A percentile compares a stretch with the other conserved stretches of the same genome.
These are phyloP conservation scores for Exophiala spinifera DNA, from an alignment of 2,329 filamentous ascomycete species.

Conservation along the genomic window DNA sequence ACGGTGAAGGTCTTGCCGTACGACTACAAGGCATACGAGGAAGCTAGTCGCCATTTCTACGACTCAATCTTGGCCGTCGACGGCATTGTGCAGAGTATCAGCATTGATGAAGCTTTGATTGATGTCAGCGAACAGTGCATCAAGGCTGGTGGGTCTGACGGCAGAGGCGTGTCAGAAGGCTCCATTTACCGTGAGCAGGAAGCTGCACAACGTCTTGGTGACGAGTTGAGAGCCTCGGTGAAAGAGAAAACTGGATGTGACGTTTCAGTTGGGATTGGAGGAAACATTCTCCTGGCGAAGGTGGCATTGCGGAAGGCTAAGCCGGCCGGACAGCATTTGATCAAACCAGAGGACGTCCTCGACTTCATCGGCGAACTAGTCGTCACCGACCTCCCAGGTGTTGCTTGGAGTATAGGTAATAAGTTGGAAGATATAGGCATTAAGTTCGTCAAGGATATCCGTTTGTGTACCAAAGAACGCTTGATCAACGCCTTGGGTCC, in stretches of 20 bases:
- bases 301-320: constrained; percentile 88
- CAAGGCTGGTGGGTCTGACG: constrained; percentile 63
- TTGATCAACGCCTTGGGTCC: constrained; percentile 73
- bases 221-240: constrained; percentile 64
- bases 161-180: constrained; percentile 62
- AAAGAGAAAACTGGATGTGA: constrained; percentile 74
- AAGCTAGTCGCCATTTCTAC: constrained; percentile 85
- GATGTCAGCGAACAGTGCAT: constrained; percentile 74
- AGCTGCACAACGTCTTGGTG: constrained; percentile 70
- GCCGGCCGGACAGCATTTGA: constrained; percentile 85
- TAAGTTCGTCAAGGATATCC: constrained; percentile 77
- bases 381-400: constrained; percentile 80
- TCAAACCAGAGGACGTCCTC: constrained; percentile 76
- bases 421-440: constrained; percentile 87
- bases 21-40: constrained; percentile 92
- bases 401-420: constrained; percentile 83
- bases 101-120: constrained; percentile 89
- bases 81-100: constrained; percentile 89
- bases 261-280: constrained; percentile 89
- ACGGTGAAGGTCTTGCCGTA: constrained; percentile 89
- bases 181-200: constrained; percentile 75
- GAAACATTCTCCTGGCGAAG: constrained; percentile 87
- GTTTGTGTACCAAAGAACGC: constrained; percentile 71
- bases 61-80: constrained; percentile 74
- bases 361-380: constrained; percentile 73